Percentiles rank a stretch among this genome's conserved stretches.
phyloP scores from a whole-genome alignment of 2,329 filamentous ascomycete species.

The Talaromyces sp. region DNA sequence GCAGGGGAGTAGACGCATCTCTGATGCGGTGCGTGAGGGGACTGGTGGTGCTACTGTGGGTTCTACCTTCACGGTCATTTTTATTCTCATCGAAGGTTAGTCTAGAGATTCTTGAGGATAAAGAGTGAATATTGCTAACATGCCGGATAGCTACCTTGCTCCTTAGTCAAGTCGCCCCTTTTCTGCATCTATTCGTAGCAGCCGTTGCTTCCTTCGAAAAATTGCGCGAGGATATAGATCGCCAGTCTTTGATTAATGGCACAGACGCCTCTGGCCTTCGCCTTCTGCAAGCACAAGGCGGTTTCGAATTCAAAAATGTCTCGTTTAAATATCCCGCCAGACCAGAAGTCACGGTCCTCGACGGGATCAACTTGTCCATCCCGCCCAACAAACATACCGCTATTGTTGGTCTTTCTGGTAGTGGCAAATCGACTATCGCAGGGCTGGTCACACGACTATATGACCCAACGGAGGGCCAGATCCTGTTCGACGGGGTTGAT shows the following conservation, averaged over 20 bases:
- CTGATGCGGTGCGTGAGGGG: slow-evolving; percentile 36
- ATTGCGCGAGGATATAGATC: slow-evolving; percentile 23
- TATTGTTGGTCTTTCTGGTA: slow-evolving; percentile 52
- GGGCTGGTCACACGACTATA: slow-evolving; percentile 40
- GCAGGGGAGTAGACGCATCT: slow-evolving; percentile 59
- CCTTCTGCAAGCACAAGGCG: slow-evolving; percentile 2
- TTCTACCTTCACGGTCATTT: slow-evolving; percentile 40
- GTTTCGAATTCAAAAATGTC: slow-evolving; percentile 28
- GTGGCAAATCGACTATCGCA: slow-evolving; percentile 53
- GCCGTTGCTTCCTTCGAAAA: slow-evolving; percentile 22
- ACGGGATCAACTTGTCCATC: slow-evolving; percentile 34
- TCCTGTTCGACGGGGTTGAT: slow-evolving; percentile 33
- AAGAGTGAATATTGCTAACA: slow-evolving; percentile 18
- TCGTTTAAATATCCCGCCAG: slow-evolving; percentile 37
- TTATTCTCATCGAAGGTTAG: slow-evolving; percentile 40
- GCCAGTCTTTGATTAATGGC: slow-evolving; percentile 24
- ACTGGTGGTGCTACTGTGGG: slow-evolving; percentile 32
- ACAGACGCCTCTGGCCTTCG: slow-evolving; percentile 9
- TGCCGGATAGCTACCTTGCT: slow-evolving; percentile 34
- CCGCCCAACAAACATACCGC: slow-evolving; percentile 41
- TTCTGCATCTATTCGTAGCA: slow-evolving; percentile 32
- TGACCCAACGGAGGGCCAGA: slow-evolving; percentile 33
- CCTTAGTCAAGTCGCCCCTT: slow-evolving; percentile 41
- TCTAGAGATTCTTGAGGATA: too few species aligned
- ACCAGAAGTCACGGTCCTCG: slow-evolving; percentile 36